Conservation (phyloP, 768 basidiomycete genomes). For the Collybia sordida region DNA sequence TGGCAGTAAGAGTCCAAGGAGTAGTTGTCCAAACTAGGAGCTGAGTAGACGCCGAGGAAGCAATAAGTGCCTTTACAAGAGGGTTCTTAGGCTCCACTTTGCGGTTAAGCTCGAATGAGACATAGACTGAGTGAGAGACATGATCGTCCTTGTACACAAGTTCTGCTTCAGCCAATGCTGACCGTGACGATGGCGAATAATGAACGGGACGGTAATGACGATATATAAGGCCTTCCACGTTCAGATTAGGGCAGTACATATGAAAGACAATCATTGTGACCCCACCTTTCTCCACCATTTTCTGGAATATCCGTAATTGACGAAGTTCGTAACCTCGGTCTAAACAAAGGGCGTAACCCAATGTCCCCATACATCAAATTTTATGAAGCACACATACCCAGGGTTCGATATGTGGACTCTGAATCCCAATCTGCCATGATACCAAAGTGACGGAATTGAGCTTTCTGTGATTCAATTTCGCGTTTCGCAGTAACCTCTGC, state of each 20-base stretch:
- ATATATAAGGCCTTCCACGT: conserved; percentile 68
- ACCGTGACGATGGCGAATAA: conserved; percentile 92
- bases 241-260: neutral
- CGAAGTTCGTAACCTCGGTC: conserved; percentile 88
- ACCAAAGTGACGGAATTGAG: conserved; percentile 78
- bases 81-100: conserved; percentile 15
- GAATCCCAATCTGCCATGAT: conserved; percentile 91
- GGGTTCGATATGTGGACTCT: conserved; percentile 76
- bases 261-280: neutral
- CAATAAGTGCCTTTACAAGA: conserved; percentile 31
- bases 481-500: conserved; percentile 72
- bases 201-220: conserved; percentile 88
- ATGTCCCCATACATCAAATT: no score
- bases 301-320: conserved; percentile 80
- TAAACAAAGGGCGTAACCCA: conserved; percentile 22
- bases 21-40: conserved; percentile 96
- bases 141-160: conserved; percentile 89
- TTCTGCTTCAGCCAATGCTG: conserved; percentile 95
- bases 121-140: conserved; percentile 84
- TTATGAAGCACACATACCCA: conserved; percentile 50
- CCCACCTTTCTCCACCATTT: conserved; percentile 84
- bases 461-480: conserved; percentile 73
- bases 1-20: conserved; percentile 94
- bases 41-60: conserved; percentile 33
- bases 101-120: conserved; percentile 66